These are phyloP conservation scores for Vigna trinervia DNA, from an alignment of 306 rosid species.

Conservation along the genomic window DNA sequence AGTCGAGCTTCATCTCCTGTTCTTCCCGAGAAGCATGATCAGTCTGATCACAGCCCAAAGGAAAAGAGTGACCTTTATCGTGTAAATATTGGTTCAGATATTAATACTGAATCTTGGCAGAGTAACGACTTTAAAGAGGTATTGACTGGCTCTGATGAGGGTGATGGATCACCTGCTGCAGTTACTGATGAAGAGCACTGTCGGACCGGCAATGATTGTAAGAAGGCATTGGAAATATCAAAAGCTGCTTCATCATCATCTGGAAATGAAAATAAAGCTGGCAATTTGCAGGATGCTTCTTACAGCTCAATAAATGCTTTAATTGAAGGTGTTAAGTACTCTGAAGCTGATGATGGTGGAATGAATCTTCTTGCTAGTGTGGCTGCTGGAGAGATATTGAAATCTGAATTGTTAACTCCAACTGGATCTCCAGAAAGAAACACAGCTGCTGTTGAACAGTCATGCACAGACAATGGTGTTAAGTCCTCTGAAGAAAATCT, in stretches of 20 bases:
- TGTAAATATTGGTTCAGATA: slow-evolving; percentile 53
- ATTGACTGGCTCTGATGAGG: slow-evolving; percentile 64
- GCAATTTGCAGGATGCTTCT: slow-evolving; percentile 71
- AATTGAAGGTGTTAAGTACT: slow-evolving; percentile 79
- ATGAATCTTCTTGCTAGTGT: slow-evolving; percentile 97
- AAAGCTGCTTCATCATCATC: slow-evolving; percentile 60
- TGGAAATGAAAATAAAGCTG: slow-evolving; percentile 53
- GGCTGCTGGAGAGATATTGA: slow-evolving; percentile 79
- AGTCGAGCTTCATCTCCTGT: slow-evolving; percentile 68
- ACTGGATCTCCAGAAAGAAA: slow-evolving; percentile 66
- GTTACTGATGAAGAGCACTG: slow-evolving; percentile 54
- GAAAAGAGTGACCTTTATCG: slow-evolving; percentile 54
- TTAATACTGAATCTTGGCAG: slow-evolving; percentile 59
- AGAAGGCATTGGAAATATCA: slow-evolving; percentile 51
- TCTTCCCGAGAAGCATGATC: slow-evolving; percentile 62
- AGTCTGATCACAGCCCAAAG: slow-evolving; percentile 58
- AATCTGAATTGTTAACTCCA: slow-evolving; percentile 63
- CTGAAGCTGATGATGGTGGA: slow-evolving; percentile 84
- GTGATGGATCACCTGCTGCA: slow-evolving; percentile 55
- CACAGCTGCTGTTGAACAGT: slow-evolving; percentile 51
- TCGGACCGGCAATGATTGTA: slow-evolving; percentile 55
- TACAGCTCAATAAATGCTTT: slow-evolving; percentile 79
- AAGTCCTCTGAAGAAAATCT: slow-evolving; percentile 52
- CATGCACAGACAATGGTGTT: slow-evolving; percentile 52
- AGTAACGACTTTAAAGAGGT: slow-evolving; percentile 64